Evolutionary conservation across 116 monocot species (phyloP).

Genomic region (Dioscorea cayenensis): DNA sequence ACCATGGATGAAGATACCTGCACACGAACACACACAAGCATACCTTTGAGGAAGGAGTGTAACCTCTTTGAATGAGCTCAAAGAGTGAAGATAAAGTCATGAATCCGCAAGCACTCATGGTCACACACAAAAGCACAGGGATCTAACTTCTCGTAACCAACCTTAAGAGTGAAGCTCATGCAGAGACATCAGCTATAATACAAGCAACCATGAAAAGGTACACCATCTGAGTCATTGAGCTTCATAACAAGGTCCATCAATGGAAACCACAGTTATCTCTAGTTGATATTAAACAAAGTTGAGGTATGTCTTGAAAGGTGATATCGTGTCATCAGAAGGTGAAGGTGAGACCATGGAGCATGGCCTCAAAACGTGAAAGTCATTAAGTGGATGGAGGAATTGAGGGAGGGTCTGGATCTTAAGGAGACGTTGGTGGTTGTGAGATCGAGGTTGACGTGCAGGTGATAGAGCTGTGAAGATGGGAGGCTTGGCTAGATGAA

Average conservation of each 20-base stretch:
- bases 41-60: slow-evolving; percentile 25
- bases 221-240: not conserved
- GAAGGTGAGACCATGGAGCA: not conserved
- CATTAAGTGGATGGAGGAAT: slow-evolving; percentile 2
- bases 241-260: slow-evolving; percentile 13
- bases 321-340: not conserved
- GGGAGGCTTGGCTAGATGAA: slow-evolving; percentile 22
- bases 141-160: slow-evolving; percentile 13
- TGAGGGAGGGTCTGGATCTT: slow-evolving; percentile 1
- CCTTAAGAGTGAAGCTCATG: slow-evolving; percentile 22
- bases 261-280: not conserved
- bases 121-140: slow-evolving; percentile 12
- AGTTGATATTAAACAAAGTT: not conserved
- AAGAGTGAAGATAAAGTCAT: slow-evolving; percentile 9
- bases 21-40: too few relatives aligned
- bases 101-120: slow-evolving; percentile 20
- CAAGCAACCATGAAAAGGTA: slow-evolving; percentile 10
- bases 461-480: slow-evolving; percentile 27
- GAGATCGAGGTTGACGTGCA: slow-evolving; percentile 40
- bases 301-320: not conserved
- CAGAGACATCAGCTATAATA: slow-evolving; percentile 14
- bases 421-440: slow-evolving; percentile 32
- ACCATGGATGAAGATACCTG: too few relatives aligned
- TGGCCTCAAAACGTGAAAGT: slow-evolving; percentile 8
- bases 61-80: slow-evolving; percentile 10